phyloP scores from a whole-genome alignment of 2,329 filamentous ascomycete species.

The Biscogniauxia marginata region DNA sequence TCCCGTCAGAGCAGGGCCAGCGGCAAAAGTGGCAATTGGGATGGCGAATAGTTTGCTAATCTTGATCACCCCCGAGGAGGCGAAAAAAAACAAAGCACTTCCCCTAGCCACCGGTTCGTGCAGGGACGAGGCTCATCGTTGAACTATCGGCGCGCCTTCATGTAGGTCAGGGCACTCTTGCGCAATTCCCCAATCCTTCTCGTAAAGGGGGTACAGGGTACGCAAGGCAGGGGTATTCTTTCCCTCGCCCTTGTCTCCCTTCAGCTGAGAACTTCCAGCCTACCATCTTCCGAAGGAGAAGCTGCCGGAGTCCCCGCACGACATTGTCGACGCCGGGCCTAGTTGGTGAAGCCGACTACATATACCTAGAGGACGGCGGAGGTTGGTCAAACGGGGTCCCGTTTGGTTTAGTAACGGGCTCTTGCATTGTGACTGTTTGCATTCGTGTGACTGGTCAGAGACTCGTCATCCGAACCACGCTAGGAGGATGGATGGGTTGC shows the following conservation, averaged over 20 bases:
- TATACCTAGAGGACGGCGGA: background rate
- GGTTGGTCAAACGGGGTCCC: background rate
- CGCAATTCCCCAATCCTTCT: background rate
- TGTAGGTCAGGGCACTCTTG: too few species aligned
- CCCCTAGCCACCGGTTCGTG: background rate
- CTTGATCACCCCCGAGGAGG: background rate
- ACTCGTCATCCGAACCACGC: background rate
- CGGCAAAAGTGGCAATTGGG: background rate
- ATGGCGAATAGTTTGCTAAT: slow-evolving; percentile 1
- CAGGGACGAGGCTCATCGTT: background rate
- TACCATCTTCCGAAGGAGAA: background rate
- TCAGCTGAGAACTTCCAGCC: too few species aligned
- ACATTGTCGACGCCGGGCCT: background rate
- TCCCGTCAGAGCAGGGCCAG: background rate
- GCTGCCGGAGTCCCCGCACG: background rate
- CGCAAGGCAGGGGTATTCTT: too few species aligned
- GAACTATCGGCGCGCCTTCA: too few species aligned
- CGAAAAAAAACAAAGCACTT: background rate
- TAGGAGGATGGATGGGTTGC: background rate
- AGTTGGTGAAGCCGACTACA: background rate
- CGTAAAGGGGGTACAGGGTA: too few species aligned
- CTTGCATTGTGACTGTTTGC: background rate
- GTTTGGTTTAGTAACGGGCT: background rate
- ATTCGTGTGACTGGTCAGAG: background rate
- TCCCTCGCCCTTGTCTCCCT: too few species aligned